These are phyloP conservation scores for Rhizophora apiculata DNA, from an alignment of 345 rosid species.

Conservation along the genomic window DNA sequence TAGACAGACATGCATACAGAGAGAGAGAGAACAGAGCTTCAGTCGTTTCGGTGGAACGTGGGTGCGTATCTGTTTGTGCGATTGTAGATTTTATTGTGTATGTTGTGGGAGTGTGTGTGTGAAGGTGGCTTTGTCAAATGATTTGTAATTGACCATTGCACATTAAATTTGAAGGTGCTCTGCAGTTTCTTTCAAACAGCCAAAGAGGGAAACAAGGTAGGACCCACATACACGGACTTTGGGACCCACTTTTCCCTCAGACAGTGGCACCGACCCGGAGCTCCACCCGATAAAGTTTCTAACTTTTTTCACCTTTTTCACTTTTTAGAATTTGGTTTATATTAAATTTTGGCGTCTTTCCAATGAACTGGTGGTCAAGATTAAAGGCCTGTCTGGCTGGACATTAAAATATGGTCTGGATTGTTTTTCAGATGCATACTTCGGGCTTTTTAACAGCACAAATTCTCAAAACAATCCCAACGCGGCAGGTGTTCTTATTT, in stretches of 20 bases:
- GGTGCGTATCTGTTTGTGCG: too few species aligned
- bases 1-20: background rate
- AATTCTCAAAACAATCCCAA: constrained; percentile 20
- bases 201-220: constrained; percentile 17
- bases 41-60: background rate
- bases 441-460: constrained; percentile 12
- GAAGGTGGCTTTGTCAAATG: background rate
- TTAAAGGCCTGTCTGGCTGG: constrained; percentile 24
- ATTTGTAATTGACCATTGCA: background rate
- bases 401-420: background rate
- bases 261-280: constrained; percentile 2
- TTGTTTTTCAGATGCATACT: background rate
- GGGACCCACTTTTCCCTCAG: constrained; percentile 26
- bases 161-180: constrained; percentile 21
- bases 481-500: too few species aligned
- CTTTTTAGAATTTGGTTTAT: background rate
- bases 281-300: constrained; percentile 4
- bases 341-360: background rate
- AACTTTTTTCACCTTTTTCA: background rate
- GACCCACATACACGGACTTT: constrained; percentile 27
- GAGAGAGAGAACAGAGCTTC: background rate
- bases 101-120: too few species aligned
- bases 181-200: constrained; percentile 52
- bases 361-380: background rate
- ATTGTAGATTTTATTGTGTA: too few species aligned